phyloP scores from a whole-genome alignment of 257 asterid species.

The Paulownia fortunei region DNA sequence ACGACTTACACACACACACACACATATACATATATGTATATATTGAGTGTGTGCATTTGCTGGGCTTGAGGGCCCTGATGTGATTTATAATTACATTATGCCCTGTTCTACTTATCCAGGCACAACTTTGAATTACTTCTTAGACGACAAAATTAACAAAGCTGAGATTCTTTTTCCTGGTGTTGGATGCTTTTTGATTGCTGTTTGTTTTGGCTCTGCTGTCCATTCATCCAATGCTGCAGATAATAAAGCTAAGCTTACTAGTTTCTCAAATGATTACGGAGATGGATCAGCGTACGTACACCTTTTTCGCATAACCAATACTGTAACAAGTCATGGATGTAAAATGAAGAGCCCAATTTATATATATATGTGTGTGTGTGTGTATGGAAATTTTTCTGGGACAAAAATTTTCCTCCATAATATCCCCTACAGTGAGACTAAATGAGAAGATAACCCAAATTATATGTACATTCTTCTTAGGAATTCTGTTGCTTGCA shows the following conservation, averaged over 20 bases:
- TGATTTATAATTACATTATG: not conserved
- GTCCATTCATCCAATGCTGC: slow-evolving; percentile 85
- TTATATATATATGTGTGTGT: too few relatives aligned
- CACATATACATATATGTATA: not conserved
- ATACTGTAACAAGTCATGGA: not conserved
- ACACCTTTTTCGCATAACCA: not conserved
- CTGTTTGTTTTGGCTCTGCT: slow-evolving; percentile 85
- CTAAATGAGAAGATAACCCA: not conserved
- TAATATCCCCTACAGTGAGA: too few relatives aligned
- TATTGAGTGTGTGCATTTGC: too few relatives aligned
- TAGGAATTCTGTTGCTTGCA: too few relatives aligned
- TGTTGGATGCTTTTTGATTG: slow-evolving; percentile 88
- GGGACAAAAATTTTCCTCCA: too few relatives aligned
- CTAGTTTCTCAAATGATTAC: slow-evolving; percentile 36
- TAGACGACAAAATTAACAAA: slow-evolving; percentile 83
- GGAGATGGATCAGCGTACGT: slow-evolving; percentile 48
- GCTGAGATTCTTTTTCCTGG: slow-evolving; percentile 96
- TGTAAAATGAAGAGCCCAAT: too few relatives aligned
- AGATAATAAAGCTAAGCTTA: slow-evolving; percentile 77
- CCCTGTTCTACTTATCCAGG: slow-evolving; percentile 50
- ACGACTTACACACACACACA: not conserved
- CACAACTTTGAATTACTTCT: slow-evolving; percentile 84
- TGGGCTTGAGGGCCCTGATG: not conserved
- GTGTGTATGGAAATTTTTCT: too few relatives aligned
- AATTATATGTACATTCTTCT: too few relatives aligned